These are phyloP conservation scores for Marsdenia floribunda DNA, from an alignment of 257 asterid species.

Conservation along the genomic window DNA sequence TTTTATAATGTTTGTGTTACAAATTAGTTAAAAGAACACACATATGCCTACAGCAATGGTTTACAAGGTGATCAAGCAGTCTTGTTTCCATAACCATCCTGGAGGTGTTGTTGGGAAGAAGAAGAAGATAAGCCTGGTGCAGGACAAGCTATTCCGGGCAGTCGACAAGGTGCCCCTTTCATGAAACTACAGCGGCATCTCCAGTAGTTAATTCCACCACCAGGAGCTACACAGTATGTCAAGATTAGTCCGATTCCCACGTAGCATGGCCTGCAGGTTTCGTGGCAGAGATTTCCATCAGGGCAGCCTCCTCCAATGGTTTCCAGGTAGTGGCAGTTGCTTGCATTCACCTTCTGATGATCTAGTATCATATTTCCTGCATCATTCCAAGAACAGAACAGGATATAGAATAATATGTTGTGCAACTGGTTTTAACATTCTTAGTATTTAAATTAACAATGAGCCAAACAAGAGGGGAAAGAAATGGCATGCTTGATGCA, in stretches of 20 bases:
- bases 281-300: slow-evolving; percentile 8
- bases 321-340: slow-evolving; percentile 7
- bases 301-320: slow-evolving; percentile 23
- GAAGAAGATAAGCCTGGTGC: not conserved
- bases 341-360: not conserved
- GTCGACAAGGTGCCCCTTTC: slow-evolving; percentile 18
- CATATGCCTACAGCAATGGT: too few relatives aligned
- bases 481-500: not conserved
- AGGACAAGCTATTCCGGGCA: slow-evolving; percentile 7
- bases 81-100: not conserved
- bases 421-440: too few relatives aligned
- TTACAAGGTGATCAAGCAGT: not conserved
- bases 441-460: not conserved
- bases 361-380: slow-evolving; percentile 1
- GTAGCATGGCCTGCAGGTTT: slow-evolving; percentile 24
- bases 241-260: slow-evolving; percentile 5
- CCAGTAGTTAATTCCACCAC: slow-evolving; percentile 7
- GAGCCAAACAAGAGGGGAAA: not conserved
- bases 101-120: not conserved
- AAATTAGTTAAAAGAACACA: too few relatives aligned
- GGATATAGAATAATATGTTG: too few relatives aligned
- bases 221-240: slow-evolving; percentile 12
- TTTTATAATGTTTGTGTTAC: too few relatives aligned
- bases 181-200: slow-evolving; percentile 11
- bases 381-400: not conserved